Conservation (phyloP, 129 eudicot species). For the Logfia minima region DNA sequence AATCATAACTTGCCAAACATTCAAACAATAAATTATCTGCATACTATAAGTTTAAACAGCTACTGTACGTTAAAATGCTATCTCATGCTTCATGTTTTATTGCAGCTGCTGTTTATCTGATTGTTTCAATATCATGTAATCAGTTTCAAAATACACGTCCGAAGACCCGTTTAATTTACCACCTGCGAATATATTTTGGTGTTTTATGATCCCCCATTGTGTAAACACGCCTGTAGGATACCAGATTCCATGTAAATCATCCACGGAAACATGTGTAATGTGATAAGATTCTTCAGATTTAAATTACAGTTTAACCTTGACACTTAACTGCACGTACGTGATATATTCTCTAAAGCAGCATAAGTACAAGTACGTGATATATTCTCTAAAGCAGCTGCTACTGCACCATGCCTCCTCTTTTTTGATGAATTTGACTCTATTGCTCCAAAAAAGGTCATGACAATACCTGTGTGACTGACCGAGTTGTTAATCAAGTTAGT, state of each 20-base stretch:
- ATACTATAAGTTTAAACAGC: not conserved
- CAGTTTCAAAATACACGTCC: not conserved
- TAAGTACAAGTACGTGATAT: constrained; percentile 98
- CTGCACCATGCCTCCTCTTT: constrained; percentile 94
- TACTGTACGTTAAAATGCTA: not conserved
- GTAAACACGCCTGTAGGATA: not conserved
- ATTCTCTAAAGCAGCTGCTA: constrained; percentile 35
- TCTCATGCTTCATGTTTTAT: constrained; percentile 2
- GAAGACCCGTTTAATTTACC: not conserved
- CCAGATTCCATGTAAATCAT: not conserved
- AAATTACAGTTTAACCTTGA: not conserved
- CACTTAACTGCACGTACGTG: constrained; percentile 68
- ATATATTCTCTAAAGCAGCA: constrained; percentile 35
- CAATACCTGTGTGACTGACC: constrained; percentile 95
- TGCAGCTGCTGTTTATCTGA: constrained; percentile 5
- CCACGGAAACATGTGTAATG: not conserved
- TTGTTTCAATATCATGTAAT: not conserved
- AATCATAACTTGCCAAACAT: not conserved
- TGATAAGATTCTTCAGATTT: not conserved
- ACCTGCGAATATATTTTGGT: not conserved
- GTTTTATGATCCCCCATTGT: constrained; percentile 1
- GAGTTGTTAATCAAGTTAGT: constrained; percentile 95
- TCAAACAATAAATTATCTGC: constrained; percentile 3
- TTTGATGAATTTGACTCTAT: constrained; percentile 99
- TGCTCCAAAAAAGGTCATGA: constrained; percentile 98